Conservation (phyloP, 2,329 filamentous ascomycete genomes). For the Beauveria scarabaeidicola region DNA sequence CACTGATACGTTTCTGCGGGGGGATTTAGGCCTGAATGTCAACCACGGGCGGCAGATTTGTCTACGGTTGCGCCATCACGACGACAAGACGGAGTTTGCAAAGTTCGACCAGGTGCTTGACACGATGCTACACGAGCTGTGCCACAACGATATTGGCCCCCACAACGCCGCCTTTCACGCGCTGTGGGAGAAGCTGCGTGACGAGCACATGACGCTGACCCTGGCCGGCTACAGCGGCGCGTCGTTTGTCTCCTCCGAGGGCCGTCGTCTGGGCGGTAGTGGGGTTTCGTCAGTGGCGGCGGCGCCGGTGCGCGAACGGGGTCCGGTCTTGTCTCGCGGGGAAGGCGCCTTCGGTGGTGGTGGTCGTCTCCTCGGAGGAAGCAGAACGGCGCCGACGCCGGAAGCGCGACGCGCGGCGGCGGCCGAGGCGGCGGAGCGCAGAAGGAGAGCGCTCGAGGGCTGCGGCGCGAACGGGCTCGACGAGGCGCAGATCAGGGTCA, state of each 20-base stretch:
- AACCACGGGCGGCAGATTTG: slow-evolving; percentile 72
- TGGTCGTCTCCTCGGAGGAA: slow-evolving; percentile 9
- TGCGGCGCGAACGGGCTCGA: slow-evolving; percentile 66
- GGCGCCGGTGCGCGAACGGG: slow-evolving; percentile 56
- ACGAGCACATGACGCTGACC: slow-evolving; percentile 69
- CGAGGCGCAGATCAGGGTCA: slow-evolving; percentile 56
- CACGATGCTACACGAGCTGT: slow-evolving; percentile 89
- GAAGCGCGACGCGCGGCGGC: slow-evolving; percentile 4
- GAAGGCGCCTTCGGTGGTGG: background rate
- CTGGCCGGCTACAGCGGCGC: slow-evolving; percentile 86
- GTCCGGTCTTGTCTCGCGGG: slow-evolving; percentile 45
- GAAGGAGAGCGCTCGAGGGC: slow-evolving; percentile 58
- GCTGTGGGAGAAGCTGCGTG: slow-evolving; percentile 81
- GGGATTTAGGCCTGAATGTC: slow-evolving; percentile 57
- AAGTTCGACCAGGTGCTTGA: slow-evolving; percentile 73
- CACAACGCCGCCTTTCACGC: slow-evolving; percentile 78
- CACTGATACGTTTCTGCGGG: too few relatives aligned
- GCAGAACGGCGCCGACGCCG: background rate
- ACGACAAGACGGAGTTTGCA: slow-evolving; percentile 68
- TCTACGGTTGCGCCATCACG: slow-evolving; percentile 68
- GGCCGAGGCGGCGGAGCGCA: slow-evolving; percentile 41
- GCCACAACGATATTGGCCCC: slow-evolving; percentile 77
- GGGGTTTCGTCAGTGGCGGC: background rate
- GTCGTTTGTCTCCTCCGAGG: slow-evolving; percentile 70
- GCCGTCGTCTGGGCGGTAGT: slow-evolving; percentile 61